Base-by-base conservation (phyloP, 352 stramenopile species). In the Pythium guiyangense region DNA sequence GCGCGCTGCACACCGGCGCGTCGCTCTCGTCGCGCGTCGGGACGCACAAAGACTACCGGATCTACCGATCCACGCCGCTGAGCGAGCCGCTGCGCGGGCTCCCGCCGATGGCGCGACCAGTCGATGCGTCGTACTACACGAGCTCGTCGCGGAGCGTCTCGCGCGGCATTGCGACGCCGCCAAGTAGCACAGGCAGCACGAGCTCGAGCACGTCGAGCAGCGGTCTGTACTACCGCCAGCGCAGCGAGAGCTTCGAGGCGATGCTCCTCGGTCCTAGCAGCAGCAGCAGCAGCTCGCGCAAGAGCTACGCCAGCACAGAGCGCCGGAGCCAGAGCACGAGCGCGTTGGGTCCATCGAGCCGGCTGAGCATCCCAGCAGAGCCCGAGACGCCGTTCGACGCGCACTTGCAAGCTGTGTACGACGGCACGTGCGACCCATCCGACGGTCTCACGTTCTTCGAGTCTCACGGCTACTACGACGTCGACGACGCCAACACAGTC, bases 391-490 rank as follows among this genome's bases (percentile, higher is more conserved):
- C 80, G 2, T 90, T 90, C 58, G 80, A 90, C 37, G 44, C 71
- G 52, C 80, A 90, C 62, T 47, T 90, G 31, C 64, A 85, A 50
- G 74, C 77, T n/a, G 78, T 90, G 8, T 90, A 90, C 59, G 64
- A 71, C 12, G 78, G 76, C 29, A 47, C 60, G 29, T 73, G 66
- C 18, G 74, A 86, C 45, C 47, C 47, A 20, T 31, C 60, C 42
- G 78, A 88, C 39, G 83, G 83, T 1, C 58, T 90, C 34, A 67
- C 66, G 58, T 93, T 93, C 67, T 93, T 93, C 55, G 73, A 90
- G 65, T 83, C 77, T 18, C 77, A 90, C 46, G 83, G 83, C 14
- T 93, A 93, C 67, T 93, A 90, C 56, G 83, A 93, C 70, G 69
- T 89, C 35, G 73, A 60, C 17, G 83, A 93, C n/a, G 79, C 77